Percentiles rank a stretch among this genome's conserved stretches.
phyloP scores from a whole-genome alignment of 2,329 filamentous ascomycete species.

The Pseudogymnoascus sp. region DNA sequence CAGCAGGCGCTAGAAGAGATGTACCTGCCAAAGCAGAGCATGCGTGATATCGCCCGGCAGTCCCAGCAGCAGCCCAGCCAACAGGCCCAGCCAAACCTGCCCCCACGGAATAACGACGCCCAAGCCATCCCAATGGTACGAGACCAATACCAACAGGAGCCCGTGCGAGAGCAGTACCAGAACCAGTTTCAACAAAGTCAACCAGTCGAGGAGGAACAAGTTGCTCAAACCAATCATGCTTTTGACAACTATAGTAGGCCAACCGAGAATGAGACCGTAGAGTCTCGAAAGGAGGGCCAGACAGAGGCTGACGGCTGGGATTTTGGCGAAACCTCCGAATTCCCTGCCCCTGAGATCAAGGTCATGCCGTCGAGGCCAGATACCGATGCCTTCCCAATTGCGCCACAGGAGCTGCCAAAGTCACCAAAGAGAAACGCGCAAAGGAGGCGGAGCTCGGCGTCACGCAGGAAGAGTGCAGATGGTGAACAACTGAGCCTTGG shows the following conservation, averaged over 20 bases:
- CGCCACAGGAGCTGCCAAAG: constrained; percentile 64
- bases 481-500: constrained; percentile 46
- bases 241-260: constrained; percentile 51
- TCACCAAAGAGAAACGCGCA: constrained; percentile 70
- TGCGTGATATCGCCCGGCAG: constrained; percentile 35
- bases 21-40: constrained; percentile 18
- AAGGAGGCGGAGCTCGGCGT: constrained; percentile 72
- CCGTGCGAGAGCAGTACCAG: neutral
- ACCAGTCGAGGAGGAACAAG: constrained; percentile 40
- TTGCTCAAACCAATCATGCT: constrained; percentile 48
- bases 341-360: constrained; percentile 46
- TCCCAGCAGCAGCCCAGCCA: constrained; percentile 43
- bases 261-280: constrained; percentile 27
- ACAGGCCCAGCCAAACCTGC: constrained; percentile 31
- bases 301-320: constrained; percentile 76
- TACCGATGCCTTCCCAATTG: constrained; percentile 77
- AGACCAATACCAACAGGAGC: constrained; percentile 27
- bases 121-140: constrained; percentile 45
- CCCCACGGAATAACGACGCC: constrained; percentile 31
- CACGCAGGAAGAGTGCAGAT: constrained; percentile 62
- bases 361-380: constrained; percentile 62
- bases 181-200: constrained; percentile 25
- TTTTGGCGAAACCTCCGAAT: constrained; percentile 68
- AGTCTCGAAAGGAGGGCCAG: constrained; percentile 22
- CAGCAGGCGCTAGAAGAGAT: constrained; percentile 30